Conservation (phyloP, 2,329 filamentous ascomycete species). For the Penicillium sp. region DNA sequence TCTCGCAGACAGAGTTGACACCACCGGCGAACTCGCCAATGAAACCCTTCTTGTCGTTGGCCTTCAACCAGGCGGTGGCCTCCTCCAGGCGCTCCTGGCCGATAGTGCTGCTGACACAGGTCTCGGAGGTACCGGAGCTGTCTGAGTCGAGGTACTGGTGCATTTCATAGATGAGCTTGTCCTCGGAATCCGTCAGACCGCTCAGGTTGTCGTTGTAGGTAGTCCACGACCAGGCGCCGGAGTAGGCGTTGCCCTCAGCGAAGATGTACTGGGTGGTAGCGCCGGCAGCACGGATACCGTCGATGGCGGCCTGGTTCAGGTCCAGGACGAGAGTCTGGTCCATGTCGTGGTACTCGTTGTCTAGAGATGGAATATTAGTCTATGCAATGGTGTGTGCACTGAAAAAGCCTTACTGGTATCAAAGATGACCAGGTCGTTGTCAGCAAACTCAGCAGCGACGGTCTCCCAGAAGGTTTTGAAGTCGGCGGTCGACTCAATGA, state of each 20-base stretch:
- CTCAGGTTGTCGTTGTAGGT: slow-evolving; percentile 47
- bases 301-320: slow-evolving; percentile 65
- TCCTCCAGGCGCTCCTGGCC: slow-evolving; percentile 51
- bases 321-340: slow-evolving; percentile 59
- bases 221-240: slow-evolving; percentile 54
- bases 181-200: slow-evolving; percentile 51
- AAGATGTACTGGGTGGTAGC: slow-evolving; percentile 60
- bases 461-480: slow-evolving; percentile 62
- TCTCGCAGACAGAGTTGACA: slow-evolving; percentile 47
- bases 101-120: slow-evolving; percentile 56
- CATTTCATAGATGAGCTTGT: slow-evolving; percentile 62
- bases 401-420: slow-evolving; percentile 51
- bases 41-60: slow-evolving; percentile 57
- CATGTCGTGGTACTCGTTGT: slow-evolving; percentile 68
- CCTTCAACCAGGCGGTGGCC: slow-evolving; percentile 50
- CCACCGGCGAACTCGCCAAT: slow-evolving; percentile 59
- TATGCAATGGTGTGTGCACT: neutral
- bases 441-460: slow-evolving; percentile 55
- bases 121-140: slow-evolving; percentile 52
- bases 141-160: slow-evolving; percentile 63
- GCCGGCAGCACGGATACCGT: slow-evolving; percentile 61
- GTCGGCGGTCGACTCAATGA: slow-evolving; percentile 55
- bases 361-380: slow-evolving; percentile 21
- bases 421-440: slow-evolving; percentile 60
- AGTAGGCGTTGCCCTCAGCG: slow-evolving; percentile 56